Base-by-base conservation (phyloP, 805 yeast genomes). In the Candida fluviatilis region DNA sequence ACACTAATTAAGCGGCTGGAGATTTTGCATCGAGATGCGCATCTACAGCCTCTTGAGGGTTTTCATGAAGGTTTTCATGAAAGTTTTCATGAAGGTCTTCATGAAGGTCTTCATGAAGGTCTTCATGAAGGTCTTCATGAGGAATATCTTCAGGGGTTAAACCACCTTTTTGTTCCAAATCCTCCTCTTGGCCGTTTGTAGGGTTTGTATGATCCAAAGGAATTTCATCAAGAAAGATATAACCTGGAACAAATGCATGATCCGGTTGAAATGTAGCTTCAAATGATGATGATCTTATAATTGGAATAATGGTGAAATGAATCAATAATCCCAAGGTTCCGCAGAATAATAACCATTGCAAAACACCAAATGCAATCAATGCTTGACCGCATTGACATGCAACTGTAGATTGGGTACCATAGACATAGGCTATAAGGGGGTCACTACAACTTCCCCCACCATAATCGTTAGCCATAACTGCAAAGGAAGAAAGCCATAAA, bases 401-500 rank as follows among this genome's bases (percentile, higher is more conserved):
- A n/a, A 10, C 19, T 13, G 7, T 13, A 17, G 31, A n/a, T n/a
- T n/a, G n/a, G n/a, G n/a, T n/a, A n/a, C n/a, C n/a, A n/a, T n/a
- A n/a, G n/a, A n/a, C 7, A 18, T 21, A 35, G 15, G 15, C 32
- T 10, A 31, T 25, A 36, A 14, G 18, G 19, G 18, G 18, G n/a
- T n/a, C n/a, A n/a, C n/a, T n/a, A n/a, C 49, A 49, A 17, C 36
- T 19, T 2, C 26, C 37, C 5, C 35, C 13, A 5, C 58, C 60
- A 33, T 43, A 53, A 10, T 19, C 40, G 37, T 53, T 49, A 10
- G 58, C 55, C 18, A 43, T 27, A 2, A 28, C 41, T 4, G 55
- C 60, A 46, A 57, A 55, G 3, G 51, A 37, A 2, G 52, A 48
- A 24, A 55, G 43, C 58, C 57, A 57, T 18, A 57, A 42, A 4